These are phyloP conservation scores for Sphenostylis stenocarpa DNA, from an alignment of 306 rosid genomes.

Conservation along the genomic window DNA sequence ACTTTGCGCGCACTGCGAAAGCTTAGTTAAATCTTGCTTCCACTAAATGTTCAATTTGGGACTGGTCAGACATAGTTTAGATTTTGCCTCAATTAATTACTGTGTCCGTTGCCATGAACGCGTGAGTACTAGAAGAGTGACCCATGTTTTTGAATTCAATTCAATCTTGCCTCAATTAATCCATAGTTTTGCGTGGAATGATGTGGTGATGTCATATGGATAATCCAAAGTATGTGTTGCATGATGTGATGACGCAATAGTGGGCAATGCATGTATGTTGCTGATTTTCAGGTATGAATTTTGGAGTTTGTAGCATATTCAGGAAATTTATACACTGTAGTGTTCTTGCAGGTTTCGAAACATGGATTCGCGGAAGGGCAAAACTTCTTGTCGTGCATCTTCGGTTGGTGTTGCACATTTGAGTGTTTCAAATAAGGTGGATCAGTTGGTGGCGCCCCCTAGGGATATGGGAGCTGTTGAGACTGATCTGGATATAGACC, in stretches of 20 bases:
- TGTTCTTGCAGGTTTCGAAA: conserved; percentile 42
- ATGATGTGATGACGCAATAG: neutral
- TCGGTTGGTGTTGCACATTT: conserved; percentile 44
- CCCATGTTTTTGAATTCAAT: conserved; percentile 3
- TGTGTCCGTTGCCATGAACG: neutral
- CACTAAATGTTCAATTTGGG: neutral
- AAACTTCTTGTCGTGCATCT: conserved; percentile 49
- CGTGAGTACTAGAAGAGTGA: neutral
- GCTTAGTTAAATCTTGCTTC: conserved; percentile 5
- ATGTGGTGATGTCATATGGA: neutral
- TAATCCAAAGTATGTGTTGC: neutral
- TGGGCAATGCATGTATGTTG: neutral
- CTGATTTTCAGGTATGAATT: conserved; percentile 1
- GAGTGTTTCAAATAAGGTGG: conserved; percentile 52
- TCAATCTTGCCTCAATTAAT: conserved; percentile 16
- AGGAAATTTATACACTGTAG: neutral
- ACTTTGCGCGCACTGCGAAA: neutral
- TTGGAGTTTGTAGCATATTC: neutral
- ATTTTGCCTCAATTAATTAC: conserved; percentile 6
- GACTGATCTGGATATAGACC: conserved; percentile 63
- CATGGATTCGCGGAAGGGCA: conserved; percentile 66
- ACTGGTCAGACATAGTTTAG: neutral
- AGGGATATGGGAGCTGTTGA: conserved; percentile 39
- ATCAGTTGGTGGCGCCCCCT: conserved; percentile 47
- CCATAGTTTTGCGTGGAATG: neutral